Evolutionary conservation across 2,329 filamentous ascomycete genomes (phyloP).

Genomic region (Beauveria brongniartii): DNA sequence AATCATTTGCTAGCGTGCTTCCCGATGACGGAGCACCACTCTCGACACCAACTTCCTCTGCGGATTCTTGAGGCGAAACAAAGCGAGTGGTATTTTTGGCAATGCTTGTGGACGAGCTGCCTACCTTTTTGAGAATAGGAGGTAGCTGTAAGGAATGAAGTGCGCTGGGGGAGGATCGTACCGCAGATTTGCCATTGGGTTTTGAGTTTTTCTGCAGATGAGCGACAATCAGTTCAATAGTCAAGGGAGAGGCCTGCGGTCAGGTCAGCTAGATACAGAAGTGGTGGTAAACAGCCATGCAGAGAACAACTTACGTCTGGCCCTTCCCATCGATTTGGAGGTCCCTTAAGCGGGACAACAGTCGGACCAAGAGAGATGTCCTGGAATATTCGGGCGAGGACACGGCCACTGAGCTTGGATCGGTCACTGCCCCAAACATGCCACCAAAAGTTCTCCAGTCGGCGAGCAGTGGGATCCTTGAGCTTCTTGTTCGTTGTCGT

Average conservation of each 20-base stretch:
- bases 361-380: constrained; percentile 51
- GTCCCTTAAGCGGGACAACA: constrained; percentile 46
- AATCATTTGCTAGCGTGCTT: constrained; percentile 27
- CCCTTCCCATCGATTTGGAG: constrained; percentile 45
- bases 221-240: constrained; percentile 20
- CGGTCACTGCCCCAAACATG: constrained; percentile 55
- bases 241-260: constrained; percentile 21
- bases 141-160: constrained; percentile 41
- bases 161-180: constrained; percentile 32
- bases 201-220: constrained; percentile 15
- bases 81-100: constrained; percentile 55
- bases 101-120: constrained; percentile 43
- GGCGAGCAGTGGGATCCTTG: constrained; percentile 53
- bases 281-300: neutral
- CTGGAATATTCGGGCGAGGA: constrained; percentile 47
- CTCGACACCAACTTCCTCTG: constrained; percentile 30
- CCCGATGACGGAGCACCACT: constrained; percentile 22
- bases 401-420: constrained; percentile 41
- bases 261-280: constrained; percentile 11
- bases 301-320: constrained; percentile 32
- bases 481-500: constrained; percentile 51
- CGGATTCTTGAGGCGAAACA: constrained; percentile 43
- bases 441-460: constrained; percentile 59
- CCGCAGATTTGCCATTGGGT: neutral
- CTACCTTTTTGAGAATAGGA: constrained; percentile 53